phyloP scores from a whole-genome alignment of 257 asterid genomes.

The Paraleonurus japonicus region DNA sequence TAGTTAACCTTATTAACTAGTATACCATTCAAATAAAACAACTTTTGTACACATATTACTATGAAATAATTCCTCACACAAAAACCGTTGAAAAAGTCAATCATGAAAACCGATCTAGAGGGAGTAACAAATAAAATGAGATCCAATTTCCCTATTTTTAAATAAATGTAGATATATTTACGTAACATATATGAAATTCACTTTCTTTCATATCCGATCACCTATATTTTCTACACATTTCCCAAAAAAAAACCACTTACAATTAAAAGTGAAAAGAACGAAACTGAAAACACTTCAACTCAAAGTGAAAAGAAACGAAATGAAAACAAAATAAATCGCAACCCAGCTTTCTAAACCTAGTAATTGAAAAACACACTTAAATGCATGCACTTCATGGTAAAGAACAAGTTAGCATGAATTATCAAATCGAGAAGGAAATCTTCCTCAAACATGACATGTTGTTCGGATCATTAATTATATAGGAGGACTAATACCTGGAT shows the following conservation, averaged over 20 bases:
- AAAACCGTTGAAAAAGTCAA: no score
- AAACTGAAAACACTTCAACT: neutral
- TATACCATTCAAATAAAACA: no score
- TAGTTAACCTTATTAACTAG: no score
- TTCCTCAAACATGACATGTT: neutral
- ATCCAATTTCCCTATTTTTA: neutral
- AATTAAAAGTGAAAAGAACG: neutral
- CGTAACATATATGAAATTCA: neutral
- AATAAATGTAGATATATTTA: neutral
- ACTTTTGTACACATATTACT: no score
- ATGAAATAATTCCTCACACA: no score
- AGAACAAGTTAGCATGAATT: neutral
- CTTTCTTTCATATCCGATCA: neutral
- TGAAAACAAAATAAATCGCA: neutral
- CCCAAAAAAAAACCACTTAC: neutral
- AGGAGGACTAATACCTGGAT: conserved; percentile 54
- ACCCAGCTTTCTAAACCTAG: neutral
- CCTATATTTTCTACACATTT: neutral
- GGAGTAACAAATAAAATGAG: no score
- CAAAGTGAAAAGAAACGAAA: neutral
- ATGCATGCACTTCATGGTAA: neutral
- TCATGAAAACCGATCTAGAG: no score
- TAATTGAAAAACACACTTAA: neutral
- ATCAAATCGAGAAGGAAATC: neutral
- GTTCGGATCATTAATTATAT: conserved; percentile 1